These are phyloP conservation scores for Kwoniella dejecticola DNA, from an alignment of 768 basidiomycete genomes.

Conservation along the genomic window DNA sequence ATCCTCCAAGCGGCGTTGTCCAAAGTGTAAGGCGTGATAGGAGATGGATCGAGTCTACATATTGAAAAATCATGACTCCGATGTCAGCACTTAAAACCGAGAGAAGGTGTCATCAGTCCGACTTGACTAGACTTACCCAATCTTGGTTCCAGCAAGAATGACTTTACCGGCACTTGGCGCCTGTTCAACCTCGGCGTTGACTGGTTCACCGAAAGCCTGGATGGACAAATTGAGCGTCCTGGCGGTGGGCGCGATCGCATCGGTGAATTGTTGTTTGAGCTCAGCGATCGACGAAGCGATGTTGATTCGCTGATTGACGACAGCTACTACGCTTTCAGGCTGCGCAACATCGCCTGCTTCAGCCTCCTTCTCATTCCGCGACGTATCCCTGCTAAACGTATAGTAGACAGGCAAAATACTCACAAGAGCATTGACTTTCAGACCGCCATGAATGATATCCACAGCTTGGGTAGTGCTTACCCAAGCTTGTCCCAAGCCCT, in stretches of 20 bases:
- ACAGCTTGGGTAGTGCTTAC: slow-evolving; percentile 68
- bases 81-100: too few species aligned
- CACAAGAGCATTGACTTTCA: slow-evolving; percentile 70
- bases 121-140: slow-evolving; percentile 6
- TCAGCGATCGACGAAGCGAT: slow-evolving; percentile 37
- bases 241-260: slow-evolving; percentile 28
- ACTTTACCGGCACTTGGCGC: neutral
- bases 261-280: slow-evolving; percentile 33
- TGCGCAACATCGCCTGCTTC: neutral
- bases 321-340: slow-evolving; percentile 44
- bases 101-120: too few species aligned
- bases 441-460: slow-evolving; percentile 61
- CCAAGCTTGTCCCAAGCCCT: slow-evolving; percentile 26
- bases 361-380: neutral
- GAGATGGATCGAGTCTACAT: slow-evolving; percentile 15
- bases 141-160: neutral
- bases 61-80: too few species aligned
- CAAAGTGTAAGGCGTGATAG: slow-evolving; percentile 26
- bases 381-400: too few species aligned
- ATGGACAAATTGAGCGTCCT: slow-evolving; percentile 41
- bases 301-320: slow-evolving; percentile 53
- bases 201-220: slow-evolving; percentile 33
- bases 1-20: slow-evolving; percentile 15
- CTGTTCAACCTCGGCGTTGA: slow-evolving; percentile 12
- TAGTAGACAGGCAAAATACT: slow-evolving; percentile 1